These are phyloP conservation scores for Magnusiomyces starmeri DNA, from an alignment of 1,139 yeast species.

Conservation along the genomic window DNA sequence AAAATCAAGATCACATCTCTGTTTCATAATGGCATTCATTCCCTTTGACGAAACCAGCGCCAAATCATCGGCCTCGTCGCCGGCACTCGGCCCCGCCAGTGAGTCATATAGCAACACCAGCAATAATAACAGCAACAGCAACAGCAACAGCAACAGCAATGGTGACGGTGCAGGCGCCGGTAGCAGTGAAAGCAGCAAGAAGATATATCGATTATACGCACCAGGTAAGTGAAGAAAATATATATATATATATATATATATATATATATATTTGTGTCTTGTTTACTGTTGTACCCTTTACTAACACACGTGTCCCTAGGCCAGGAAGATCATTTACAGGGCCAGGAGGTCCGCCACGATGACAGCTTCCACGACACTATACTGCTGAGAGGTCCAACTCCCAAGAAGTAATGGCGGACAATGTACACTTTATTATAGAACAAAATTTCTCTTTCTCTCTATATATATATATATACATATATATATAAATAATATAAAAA, in stretches of 20 bases:
- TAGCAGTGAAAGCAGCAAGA: too few relatives aligned
- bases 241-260: neutral
- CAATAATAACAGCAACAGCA: neutral
- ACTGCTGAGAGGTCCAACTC: conserved; percentile 6
- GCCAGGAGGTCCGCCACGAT: neutral
- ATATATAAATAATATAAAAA: too few relatives aligned
- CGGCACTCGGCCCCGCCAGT: neutral
- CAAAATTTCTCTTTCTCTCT: too few relatives aligned
- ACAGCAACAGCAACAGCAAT: too few relatives aligned
- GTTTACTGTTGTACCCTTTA: too few relatives aligned
- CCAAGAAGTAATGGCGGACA: neutral
- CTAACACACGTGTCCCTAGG: neutral
- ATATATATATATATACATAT: too few relatives aligned
- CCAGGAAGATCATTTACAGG: neutral
- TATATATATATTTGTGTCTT: neutral
- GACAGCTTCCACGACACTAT: neutral
- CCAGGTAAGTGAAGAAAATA: conserved; percentile 1
- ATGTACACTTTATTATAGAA: neutral
- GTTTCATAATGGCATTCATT: conserved; percentile 8
- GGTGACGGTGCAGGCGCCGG: too few relatives aligned
- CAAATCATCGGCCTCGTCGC: neutral
- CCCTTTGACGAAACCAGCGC: conserved; percentile 2
- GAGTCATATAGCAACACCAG: neutral
- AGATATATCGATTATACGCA: conserved; percentile 4
- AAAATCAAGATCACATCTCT: too few relatives aligned